Evolutionary conservation across 371 early-diverging fungal species (phyloP), one percentile per base, ranked within the genome.

Genomic region (Rhizopus delemar): DNA sequence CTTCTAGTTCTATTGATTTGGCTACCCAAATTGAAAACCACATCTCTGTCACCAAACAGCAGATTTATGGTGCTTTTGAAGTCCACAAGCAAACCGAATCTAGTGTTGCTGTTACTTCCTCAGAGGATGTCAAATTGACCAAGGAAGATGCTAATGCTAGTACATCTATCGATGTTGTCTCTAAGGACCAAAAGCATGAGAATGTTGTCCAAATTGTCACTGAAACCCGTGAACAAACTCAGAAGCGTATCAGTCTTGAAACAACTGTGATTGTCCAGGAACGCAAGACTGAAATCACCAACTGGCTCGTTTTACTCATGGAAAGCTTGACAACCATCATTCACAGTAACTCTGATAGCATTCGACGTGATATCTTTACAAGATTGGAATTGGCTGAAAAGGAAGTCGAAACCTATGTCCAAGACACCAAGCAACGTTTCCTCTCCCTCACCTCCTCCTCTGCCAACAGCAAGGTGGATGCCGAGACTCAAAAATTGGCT

Each of bases 1-100:
- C 63, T 35, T 56, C 60, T 11, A 70, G 67, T 41, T 54, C 69
- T 5, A 53, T 70, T 32, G 70, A 70, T 29, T 34, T 77, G 38
- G 56, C 69, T 28, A 51, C 67, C 3, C 77, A 73, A 28, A 67
- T 77, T 32, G 63, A 71, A n/a, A 73, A 77, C 52, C 57, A 71
- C 8, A 55, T 64, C 4, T 22, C 56, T 45, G 65, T 60, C 38
- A 64, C 69, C 13, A 63, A 66, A 34, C 70, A 73, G 36, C 73
- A 77, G 39, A 55, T 70, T 3, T 55, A 65, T 16, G 59, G 55
- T 45, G 69, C 70, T 5, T 71, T 76, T 60, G 68, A 63, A 36
- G 60, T 64, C 5, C 76, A 76, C 36, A 56, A 51, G 34, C 46
- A 60, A 13, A 53, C 45, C n/a, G 43, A 41, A 5, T 33, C 41